These are phyloP conservation scores for Blastomyces gilchristii DNA, from an alignment of 2,329 filamentous ascomycete genomes.

Conservation along the genomic window DNA sequence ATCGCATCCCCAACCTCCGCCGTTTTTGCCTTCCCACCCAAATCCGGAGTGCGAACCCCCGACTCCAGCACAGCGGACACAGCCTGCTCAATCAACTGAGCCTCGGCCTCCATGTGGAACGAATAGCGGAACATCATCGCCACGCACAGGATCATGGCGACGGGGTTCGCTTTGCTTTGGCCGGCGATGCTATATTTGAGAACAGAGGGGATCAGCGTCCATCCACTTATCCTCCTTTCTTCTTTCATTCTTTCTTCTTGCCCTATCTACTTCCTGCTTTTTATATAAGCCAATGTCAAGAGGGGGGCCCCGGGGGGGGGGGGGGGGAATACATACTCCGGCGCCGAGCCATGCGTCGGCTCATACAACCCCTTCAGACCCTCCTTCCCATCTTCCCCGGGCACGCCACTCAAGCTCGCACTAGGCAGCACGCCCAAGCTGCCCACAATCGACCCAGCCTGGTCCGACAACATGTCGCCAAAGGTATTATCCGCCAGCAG, in stretches of 20 bases:
- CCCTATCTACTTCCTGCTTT: no score
- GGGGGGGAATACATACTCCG: slow-evolving; percentile 22
- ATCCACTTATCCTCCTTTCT: background rate
- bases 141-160: slow-evolving; percentile 79
- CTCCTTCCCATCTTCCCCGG: slow-evolving; percentile 52
- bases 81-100: slow-evolving; percentile 65
- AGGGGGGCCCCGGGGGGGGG: no score
- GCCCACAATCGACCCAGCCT: slow-evolving; percentile 81
- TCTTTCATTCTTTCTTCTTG: no score
- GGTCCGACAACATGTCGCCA: slow-evolving; percentile 86
- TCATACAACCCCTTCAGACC: slow-evolving; percentile 71
- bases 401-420: slow-evolving; percentile 71
- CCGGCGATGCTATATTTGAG: slow-evolving; percentile 66
- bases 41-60: slow-evolving; percentile 66
- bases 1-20: slow-evolving; percentile 67
- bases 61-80: slow-evolving; percentile 66
- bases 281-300: no score
- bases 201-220: background rate
- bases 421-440: slow-evolving; percentile 76
- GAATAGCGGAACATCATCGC: slow-evolving; percentile 94
- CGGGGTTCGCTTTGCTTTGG: slow-evolving; percentile 74
- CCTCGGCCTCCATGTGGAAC: slow-evolving; percentile 63
- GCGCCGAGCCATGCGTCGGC: slow-evolving; percentile 64
- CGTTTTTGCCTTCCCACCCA: slow-evolving; percentile 63
- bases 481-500: slow-evolving; percentile 85